Conservation (phyloP, 116 monocot genomes). For the Papilionanthe hybrid region DNA sequence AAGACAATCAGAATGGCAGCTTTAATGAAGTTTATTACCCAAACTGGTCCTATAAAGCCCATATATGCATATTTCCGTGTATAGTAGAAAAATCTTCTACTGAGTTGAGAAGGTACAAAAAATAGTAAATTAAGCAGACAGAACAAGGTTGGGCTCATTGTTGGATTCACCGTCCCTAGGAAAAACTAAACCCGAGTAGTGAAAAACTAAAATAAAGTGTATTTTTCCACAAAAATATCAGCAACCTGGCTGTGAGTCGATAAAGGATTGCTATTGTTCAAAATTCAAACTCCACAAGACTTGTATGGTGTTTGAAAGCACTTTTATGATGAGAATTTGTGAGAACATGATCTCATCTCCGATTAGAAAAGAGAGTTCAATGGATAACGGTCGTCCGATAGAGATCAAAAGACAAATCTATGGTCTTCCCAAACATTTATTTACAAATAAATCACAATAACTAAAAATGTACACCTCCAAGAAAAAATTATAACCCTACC, state of each 20-base stretch:
- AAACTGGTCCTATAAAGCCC: background rate
- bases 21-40: background rate
- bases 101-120: background rate
- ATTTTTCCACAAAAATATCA: background rate
- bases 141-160: background rate
- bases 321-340: no score
- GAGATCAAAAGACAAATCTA: no score
- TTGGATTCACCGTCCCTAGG: background rate
- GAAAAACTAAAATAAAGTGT: background rate
- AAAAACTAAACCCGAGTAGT: background rate
- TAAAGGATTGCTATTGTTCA: background rate
- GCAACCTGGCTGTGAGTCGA: background rate
- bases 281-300: background rate
- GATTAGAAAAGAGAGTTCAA: no score
- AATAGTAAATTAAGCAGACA: background rate
- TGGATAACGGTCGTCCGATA: no score
- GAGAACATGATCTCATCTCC: no score
- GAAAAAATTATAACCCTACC: no score
- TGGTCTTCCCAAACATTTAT: no score
- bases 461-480: no score
- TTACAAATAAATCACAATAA: no score
- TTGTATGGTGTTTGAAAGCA: no score
- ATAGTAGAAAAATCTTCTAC: background rate
- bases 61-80: background rate
- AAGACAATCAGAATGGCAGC: background rate